Evolutionary conservation across 192 early-diverging fungal genomes (phyloP).

Genomic region (Coemansia javaensis): DNA sequence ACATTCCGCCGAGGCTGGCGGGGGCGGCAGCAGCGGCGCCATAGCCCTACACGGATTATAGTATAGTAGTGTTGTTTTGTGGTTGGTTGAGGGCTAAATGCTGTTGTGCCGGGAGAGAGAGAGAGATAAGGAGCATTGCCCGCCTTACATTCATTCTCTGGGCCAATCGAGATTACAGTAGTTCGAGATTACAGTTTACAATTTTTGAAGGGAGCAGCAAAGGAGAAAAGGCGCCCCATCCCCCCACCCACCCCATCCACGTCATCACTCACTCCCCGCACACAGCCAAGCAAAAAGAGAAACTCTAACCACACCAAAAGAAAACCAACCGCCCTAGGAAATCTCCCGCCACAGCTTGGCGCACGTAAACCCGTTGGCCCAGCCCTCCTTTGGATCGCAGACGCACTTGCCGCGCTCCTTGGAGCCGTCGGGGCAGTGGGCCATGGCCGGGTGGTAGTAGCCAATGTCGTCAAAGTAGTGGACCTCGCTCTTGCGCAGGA

Average conservation of each 20-base stretch:
- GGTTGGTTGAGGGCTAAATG: too few species aligned
- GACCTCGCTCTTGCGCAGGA: conserved; percentile 52
- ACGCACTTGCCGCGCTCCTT: conserved; percentile 37
- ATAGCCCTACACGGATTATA: conserved; percentile 3
- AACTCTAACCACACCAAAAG: too few species aligned
- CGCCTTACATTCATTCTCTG: not conserved
- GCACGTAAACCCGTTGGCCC: conserved; percentile 35
- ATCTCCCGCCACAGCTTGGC: conserved; percentile 36
- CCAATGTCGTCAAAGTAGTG: conserved; percentile 74
- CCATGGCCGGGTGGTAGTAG: conserved; percentile 51
- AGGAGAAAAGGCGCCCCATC: too few species aligned
- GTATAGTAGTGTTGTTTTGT: too few species aligned
- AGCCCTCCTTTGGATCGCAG: conserved; percentile 35
- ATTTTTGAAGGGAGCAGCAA: too few species aligned
- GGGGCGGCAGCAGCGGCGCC: not conserved
- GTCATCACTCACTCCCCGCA: too few species aligned
- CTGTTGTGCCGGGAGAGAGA: too few species aligned
- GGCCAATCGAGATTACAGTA: too few species aligned
- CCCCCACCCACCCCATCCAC: too few species aligned
- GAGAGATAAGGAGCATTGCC: too few species aligned
- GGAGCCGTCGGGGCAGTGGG: conserved; percentile 42
- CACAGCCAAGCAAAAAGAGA: not conserved
- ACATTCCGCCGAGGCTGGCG: conserved; percentile 3
- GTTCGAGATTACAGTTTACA: too few species aligned
- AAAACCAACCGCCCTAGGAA: conserved; percentile 5